These are phyloP conservation scores for Rhizophora apiculata DNA, from an alignment of 345 rosid species.

Conservation along the genomic window DNA sequence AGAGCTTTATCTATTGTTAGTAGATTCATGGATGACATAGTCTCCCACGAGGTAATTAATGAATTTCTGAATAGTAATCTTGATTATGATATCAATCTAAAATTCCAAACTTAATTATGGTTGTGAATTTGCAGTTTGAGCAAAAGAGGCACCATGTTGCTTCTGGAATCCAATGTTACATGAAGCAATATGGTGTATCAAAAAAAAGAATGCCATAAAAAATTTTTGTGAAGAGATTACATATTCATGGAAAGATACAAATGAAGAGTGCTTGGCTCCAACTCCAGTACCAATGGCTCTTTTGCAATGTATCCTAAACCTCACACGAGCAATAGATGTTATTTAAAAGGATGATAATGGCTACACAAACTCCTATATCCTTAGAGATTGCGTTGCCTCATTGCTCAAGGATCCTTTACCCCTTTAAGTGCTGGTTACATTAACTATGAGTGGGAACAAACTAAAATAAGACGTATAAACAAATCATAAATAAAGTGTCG, in stretches of 20 bases:
- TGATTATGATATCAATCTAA: too few relatives aligned
- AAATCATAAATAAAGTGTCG: too few relatives aligned
- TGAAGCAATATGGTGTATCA: slow-evolving; percentile 12
- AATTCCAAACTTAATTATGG: too few relatives aligned
- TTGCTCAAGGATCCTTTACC: slow-evolving; percentile 2
- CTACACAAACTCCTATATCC: neutral
- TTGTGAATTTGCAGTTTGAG: neutral
- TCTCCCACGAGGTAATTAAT: too few relatives aligned
- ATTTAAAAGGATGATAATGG: neutral
- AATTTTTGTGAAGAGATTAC: neutral
- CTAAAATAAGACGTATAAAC: too few relatives aligned
- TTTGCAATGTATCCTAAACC: neutral
- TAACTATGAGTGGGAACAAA: too few relatives aligned
- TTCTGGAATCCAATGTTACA: slow-evolving; percentile 12
- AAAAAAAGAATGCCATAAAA: neutral
- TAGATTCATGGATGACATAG: too few relatives aligned
- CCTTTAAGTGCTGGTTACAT: neutral
- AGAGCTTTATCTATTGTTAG: too few relatives aligned
- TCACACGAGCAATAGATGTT: neutral
- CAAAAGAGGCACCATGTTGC: slow-evolving; percentile 12
- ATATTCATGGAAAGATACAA: slow-evolving; percentile 15
- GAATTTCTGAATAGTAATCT: too few relatives aligned
- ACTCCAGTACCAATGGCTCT: neutral
- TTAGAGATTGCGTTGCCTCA: neutral
- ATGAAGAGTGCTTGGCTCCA: slow-evolving; percentile 5